phyloP scores from a whole-genome alignment of 129 eudicot species.

The Lonicera japonica region DNA sequence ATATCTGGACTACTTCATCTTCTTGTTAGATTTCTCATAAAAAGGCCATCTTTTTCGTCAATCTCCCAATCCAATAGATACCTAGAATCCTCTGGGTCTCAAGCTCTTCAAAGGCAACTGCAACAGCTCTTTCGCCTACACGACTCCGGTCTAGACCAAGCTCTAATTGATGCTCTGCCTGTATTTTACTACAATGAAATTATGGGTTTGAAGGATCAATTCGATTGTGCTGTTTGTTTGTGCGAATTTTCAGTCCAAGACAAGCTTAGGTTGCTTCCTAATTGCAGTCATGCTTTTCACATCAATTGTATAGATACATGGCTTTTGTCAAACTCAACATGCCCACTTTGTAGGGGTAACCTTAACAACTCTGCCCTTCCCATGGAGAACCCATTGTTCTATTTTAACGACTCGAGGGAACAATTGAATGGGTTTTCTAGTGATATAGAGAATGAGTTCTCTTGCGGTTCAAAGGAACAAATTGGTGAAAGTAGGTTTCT shows the following conservation, averaged over 20 bases:
- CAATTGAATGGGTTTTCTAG: neutral
- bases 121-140: constrained; percentile 56
- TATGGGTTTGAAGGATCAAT: constrained; percentile 33
- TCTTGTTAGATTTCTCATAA: constrained; percentile 20
- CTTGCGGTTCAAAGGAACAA: neutral
- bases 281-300: constrained; percentile 59
- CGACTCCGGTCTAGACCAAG: constrained; percentile 61
- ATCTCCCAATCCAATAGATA: constrained; percentile 28
- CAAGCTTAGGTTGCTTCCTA: constrained; percentile 43
- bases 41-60: constrained; percentile 24
- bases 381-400: constrained; percentile 2
- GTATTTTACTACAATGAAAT: constrained; percentile 38
- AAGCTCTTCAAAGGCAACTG: constrained; percentile 46
- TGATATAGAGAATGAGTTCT: neutral
- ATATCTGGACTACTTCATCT: constrained; percentile 35
- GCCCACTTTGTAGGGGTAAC: constrained; percentile 52
- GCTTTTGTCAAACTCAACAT: constrained; percentile 55
- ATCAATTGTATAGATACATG: constrained; percentile 60
- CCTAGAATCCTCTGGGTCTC: constrained; percentile 22
- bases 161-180: constrained; percentile 45
- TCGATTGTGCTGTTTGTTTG: constrained; percentile 60
- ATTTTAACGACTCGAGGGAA: constrained; percentile 14
- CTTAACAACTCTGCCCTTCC: neutral
- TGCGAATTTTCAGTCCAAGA: constrained; percentile 42
- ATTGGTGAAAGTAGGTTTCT: constrained; percentile 22